Percentiles rank a stretch among this genome's conserved stretches.
These are phyloP conservation scores for Pseudogymnoascus sp. DNA, from an alignment of 2,329 filamentous ascomycete genomes.

Conservation along the genomic window DNA sequence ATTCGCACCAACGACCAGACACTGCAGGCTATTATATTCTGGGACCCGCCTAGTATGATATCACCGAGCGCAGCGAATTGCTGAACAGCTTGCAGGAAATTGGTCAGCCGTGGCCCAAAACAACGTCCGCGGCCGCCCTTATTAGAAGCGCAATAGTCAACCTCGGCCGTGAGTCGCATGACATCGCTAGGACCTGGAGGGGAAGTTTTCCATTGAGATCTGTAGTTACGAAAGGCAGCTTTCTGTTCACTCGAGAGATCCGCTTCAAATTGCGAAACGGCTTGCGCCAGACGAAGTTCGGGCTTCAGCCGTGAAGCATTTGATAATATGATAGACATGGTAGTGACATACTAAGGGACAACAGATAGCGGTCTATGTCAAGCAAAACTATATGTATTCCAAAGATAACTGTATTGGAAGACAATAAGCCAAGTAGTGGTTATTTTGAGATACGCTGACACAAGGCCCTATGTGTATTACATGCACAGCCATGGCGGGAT, in stretches of 20 bases:
- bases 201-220: slow-evolving; percentile 14
- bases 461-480: neutral
- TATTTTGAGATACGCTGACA: neutral
- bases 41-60: slow-evolving; percentile 33
- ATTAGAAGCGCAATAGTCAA: slow-evolving; percentile 22
- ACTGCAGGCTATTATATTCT: slow-evolving; percentile 37
- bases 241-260: slow-evolving; percentile 31
- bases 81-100: slow-evolving; percentile 33
- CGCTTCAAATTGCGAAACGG: slow-evolving; percentile 33
- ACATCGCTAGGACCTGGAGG: slow-evolving; percentile 30
- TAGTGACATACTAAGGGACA: neutral
- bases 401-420: neutral
- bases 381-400: neutral
- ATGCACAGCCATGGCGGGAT: neutral
- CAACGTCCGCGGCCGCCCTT: slow-evolving; percentile 22
- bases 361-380: neutral
- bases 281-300: slow-evolving; percentile 34
- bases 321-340: slow-evolving; percentile 10
- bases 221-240: slow-evolving; percentile 21
- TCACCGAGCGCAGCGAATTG: slow-evolving; percentile 37
- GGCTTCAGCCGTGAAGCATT: slow-evolving; percentile 22
- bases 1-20: slow-evolving; percentile 38
- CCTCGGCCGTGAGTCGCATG: slow-evolving; percentile 33
- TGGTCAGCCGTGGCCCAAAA: slow-evolving; percentile 34
- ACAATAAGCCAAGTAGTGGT: neutral